These are phyloP conservation scores for Amoeboaphelidium occidentale DNA, from an alignment of 371 early-diverging fungal species.

Conservation along the genomic window DNA sequence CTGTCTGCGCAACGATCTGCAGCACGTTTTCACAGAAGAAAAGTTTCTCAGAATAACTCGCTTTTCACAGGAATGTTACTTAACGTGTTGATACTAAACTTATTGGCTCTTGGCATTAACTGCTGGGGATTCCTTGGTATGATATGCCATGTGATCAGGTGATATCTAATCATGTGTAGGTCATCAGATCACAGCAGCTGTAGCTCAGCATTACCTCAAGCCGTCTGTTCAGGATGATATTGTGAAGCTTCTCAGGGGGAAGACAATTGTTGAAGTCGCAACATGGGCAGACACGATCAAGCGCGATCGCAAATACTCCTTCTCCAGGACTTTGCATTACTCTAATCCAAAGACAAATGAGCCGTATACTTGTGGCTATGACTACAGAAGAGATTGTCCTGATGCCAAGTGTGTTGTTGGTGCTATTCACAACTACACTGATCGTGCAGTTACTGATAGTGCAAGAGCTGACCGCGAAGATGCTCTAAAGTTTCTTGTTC, in stretches of 20 bases:
- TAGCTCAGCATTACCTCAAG: neutral
- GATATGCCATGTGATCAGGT: too few relatives aligned
- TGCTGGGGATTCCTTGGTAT: too few relatives aligned
- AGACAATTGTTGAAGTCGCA: neutral
- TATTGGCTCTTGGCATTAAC: too few relatives aligned
- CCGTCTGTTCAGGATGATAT: neutral
- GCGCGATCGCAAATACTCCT: conserved; percentile 1
- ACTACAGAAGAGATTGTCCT: conserved; percentile 3
- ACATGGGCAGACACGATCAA: conserved; percentile 3
- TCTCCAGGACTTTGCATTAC: conserved; percentile 9
- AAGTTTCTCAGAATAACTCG: too few relatives aligned
- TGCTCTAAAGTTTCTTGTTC: conserved; percentile 19
- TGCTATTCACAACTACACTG: conserved; percentile 10
- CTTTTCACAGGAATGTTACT: too few relatives aligned
- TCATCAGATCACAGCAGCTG: neutral
- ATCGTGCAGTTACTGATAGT: neutral
- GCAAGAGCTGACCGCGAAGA: conserved; percentile 5
- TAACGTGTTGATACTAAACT: too few relatives aligned
- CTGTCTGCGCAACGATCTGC: too few relatives aligned
- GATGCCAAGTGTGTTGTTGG: conserved; percentile 5
- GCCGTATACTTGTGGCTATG: conserved; percentile 5
- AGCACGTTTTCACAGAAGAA: too few relatives aligned
- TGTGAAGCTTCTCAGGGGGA: neutral
- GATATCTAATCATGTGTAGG: too few relatives aligned
- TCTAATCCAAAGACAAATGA: conserved; percentile 7